These are phyloP conservation scores for Buxus sempervirens DNA, from an alignment of 164 flowering plant species.

Conservation along the genomic window DNA sequence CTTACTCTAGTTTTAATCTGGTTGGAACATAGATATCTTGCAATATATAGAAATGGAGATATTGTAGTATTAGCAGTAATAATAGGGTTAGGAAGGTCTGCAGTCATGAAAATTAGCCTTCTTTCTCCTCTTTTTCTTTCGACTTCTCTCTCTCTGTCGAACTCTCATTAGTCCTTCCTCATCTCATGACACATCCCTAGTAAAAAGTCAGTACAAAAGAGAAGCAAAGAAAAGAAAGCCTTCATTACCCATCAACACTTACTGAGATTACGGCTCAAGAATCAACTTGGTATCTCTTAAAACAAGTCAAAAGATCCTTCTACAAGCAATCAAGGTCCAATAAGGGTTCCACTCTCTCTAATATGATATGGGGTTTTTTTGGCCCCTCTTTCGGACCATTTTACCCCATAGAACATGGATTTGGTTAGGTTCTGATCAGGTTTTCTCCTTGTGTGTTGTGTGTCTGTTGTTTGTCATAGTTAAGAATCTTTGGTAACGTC, in stretches of 20 bases:
- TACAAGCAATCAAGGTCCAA: slow-evolving; percentile 9
- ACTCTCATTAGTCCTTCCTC: slow-evolving; percentile 21
- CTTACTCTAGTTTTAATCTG: not conserved
- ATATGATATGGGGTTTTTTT: not conserved
- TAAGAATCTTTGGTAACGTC: slow-evolving; percentile 41
- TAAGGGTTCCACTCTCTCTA: slow-evolving; percentile 4
- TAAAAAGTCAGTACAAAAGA: slow-evolving; percentile 20
- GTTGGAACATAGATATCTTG: not conserved
- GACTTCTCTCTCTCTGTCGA: slow-evolving; percentile 18
- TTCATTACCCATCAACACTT: not conserved
- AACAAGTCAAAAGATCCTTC: not conserved
- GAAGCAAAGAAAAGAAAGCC: slow-evolving; percentile 7
- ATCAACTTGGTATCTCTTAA: not conserved
- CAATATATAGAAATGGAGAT: slow-evolving; percentile 4
- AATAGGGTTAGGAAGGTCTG: slow-evolving; percentile 7
- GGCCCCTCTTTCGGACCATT: slow-evolving; percentile 9
- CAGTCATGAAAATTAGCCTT: not conserved
- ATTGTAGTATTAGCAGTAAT: not conserved
- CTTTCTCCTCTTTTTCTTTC: slow-evolving; percentile 5
- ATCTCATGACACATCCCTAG: slow-evolving; percentile 29
- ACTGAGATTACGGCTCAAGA: slow-evolving; percentile 7
- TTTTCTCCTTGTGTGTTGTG: not conserved
- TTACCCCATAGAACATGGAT: slow-evolving; percentile 10
- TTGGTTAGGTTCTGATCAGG: slow-evolving; percentile 20
- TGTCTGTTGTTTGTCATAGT: slow-evolving; percentile 2